Percentiles rank a stretch among this genome's conserved stretches.
Evolutionary conservation across 2,329 filamentous ascomycete genomes (phyloP).

Genomic region (Cordyceps pruinosa): DNA sequence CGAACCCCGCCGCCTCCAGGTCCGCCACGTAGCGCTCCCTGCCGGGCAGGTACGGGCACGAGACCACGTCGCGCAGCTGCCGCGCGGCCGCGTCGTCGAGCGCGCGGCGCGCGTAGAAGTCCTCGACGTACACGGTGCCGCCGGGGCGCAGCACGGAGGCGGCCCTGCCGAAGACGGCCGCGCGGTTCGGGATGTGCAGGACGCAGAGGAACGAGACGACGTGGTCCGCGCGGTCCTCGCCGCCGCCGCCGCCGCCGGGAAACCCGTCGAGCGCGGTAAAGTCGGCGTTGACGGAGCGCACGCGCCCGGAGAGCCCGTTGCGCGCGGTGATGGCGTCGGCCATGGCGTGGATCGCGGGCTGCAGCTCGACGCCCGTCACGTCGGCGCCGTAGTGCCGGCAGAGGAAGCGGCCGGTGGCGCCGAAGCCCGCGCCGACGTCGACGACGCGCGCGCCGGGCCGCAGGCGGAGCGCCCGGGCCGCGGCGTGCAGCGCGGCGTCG

Average conservation of each 20-base stretch:
- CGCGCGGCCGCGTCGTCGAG: slow-evolving; percentile 1
- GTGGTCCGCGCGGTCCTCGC: slow-evolving; percentile 14
- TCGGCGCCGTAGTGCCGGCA: slow-evolving; percentile 12
- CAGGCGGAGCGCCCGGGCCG: slow-evolving; percentile 13
- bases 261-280: slow-evolving; percentile 14
- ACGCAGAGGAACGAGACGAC: slow-evolving; percentile 19
- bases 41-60: slow-evolving; percentile 16
- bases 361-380: slow-evolving; percentile 18
- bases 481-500: slow-evolving; percentile 16
- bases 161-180: slow-evolving; percentile 14
- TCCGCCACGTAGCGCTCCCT: slow-evolving; percentile 12
- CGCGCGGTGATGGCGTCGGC: slow-evolving; percentile 16
- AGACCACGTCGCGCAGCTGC: slow-evolving; percentile 14
- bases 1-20: slow-evolving; percentile 16
- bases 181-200: slow-evolving; percentile 15
- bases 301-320: slow-evolving; percentile 7
- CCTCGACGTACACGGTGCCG: slow-evolving; percentile 18
- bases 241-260: too few species aligned
- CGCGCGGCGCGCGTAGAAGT: slow-evolving; percentile 15
- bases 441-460: slow-evolving; percentile 14
- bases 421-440: slow-evolving; percentile 19
- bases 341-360: slow-evolving; percentile 17
- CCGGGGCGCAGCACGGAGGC: slow-evolving; percentile 10
- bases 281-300: slow-evolving; percentile 15
- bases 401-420: slow-evolving; percentile 19